phyloP scores from a whole-genome alignment of 1,139 yeast genomes.

The Debaryomycetaceae sp. region DNA sequence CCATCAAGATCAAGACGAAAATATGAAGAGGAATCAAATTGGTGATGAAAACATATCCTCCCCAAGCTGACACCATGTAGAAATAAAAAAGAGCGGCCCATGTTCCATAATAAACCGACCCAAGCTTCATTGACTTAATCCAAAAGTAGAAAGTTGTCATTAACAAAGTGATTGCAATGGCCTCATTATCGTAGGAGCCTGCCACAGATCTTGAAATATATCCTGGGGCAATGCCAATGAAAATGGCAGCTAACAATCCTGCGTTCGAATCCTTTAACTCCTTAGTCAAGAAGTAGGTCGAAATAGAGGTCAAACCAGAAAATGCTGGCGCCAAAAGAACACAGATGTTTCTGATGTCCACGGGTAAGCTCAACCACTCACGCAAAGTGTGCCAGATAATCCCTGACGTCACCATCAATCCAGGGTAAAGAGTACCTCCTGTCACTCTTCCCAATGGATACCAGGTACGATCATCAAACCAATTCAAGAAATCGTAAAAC shows the following conservation, averaged over 20 bases:
- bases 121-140: constrained; percentile 90
- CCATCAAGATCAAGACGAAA: constrained; percentile 88
- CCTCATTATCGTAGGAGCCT: constrained; percentile 98
- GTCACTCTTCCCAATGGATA: constrained; percentile 98
- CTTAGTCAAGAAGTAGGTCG: constrained; percentile 83
- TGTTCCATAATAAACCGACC: constrained; percentile 82
- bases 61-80: constrained; percentile 99
- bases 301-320: constrained; percentile 88
- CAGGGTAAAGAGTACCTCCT: constrained; percentile 98
- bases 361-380: constrained; percentile 66
- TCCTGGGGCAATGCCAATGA: constrained; percentile 98
- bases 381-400: constrained; percentile 75
- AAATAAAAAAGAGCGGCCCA: constrained; percentile 86
- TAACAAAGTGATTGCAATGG: constrained; percentile 92
- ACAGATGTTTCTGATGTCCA: constrained; percentile 94
- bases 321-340: constrained; percentile 96
- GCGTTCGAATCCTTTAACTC: constrained; percentile 92
- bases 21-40: constrained; percentile 96
- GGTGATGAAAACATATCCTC: constrained; percentile 98
- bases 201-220: constrained; percentile 98
- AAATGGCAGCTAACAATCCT: constrained; percentile 87
- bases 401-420: constrained; percentile 96
- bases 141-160: constrained; percentile 96
- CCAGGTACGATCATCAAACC: constrained; percentile 99
- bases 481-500: constrained; percentile 86